Conservation (phyloP, 805 yeast genomes). For the Metschnikowia reukaufii region DNA sequence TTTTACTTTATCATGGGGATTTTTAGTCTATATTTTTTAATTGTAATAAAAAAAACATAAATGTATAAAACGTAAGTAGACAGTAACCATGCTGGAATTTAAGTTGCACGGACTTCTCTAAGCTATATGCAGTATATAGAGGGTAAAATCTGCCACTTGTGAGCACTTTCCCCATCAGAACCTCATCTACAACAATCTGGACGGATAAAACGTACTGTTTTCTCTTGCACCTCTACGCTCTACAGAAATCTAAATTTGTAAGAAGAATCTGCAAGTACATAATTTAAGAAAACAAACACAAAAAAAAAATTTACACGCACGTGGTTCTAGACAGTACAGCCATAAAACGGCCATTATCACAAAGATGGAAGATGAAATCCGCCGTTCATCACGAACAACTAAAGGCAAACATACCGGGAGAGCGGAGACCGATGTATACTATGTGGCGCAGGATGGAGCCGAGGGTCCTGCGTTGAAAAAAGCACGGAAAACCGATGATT, state of each 20-base stretch:
- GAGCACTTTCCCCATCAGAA: not conserved
- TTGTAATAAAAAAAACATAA: not conserved
- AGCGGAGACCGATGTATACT: slow-evolving; percentile 23
- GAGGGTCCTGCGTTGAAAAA: slow-evolving; percentile 14
- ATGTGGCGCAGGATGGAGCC: slow-evolving; percentile 9
- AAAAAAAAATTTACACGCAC: not conserved
- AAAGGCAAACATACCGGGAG: slow-evolving; percentile 42
- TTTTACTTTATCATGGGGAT: not conserved
- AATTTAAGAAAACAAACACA: not conserved
- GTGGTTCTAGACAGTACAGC: not conserved
- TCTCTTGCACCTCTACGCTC: too few species aligned
- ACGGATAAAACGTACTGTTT: too few species aligned
- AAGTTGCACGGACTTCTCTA: not conserved
- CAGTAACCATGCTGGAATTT: not conserved
- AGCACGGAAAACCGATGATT: not conserved
- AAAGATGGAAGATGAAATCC: slow-evolving; percentile 16
- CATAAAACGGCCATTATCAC: not conserved
- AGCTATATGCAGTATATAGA: not conserved
- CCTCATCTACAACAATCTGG: too few species aligned
- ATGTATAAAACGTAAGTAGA: not conserved
- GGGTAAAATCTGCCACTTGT: slow-evolving; percentile 1
- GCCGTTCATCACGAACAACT: slow-evolving; percentile 40
- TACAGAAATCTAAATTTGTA: not conserved
- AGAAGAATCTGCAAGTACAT: too few species aligned
- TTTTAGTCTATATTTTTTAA: not conserved